Base-by-base conservation (phyloP, 306 rosid species). In the Cucurbita maxima region DNA sequence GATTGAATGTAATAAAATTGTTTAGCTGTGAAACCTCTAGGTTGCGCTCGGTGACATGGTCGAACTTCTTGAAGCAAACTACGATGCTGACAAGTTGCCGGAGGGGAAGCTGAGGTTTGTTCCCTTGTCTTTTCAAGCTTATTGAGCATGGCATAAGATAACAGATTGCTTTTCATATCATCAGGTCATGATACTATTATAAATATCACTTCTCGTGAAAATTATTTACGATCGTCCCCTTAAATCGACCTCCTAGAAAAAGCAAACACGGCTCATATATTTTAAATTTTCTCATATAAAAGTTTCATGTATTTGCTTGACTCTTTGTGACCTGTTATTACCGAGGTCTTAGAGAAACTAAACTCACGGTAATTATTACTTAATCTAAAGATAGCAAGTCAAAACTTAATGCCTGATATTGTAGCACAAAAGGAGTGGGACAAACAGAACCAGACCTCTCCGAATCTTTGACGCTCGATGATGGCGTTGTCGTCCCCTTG, bases 1-100 rank as follows among this genome's bases (percentile, higher is more conserved):
- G 16, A 56, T 74, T 75, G 18, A 48, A 71, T 50, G 36, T 51
- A 34, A 10, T 58, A 48, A 30, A 59, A 16, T 4, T n/a, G n/a
- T 71, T 18, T 56, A 22, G 38, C 71, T 30, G 38, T 71, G 43
- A 40, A 51, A 66, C 58, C 37, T 58, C 68, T 57, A 94, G 97
- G 98, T 94, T 74, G 99, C 97, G 68, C 86, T 91, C 37, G 99
- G 96, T 44, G 96, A 89, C 81, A 89, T 89, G 96, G 89, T 84
- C 22, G 97, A 91, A 84, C 95, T 94, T 89, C 80, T 36, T 73
- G 34, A 34, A 4, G 91, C 90, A 19, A 87, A 89, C 13, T 87
- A 83, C 73, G 88, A 94, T 69, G 97, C 99, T 8, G 90, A 91
- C 82, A 76, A 79, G 77, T 81, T 94, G 79, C 95, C 99, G 7